Percentiles rank a stretch among this genome's conserved stretches.
These are phyloP conservation scores for Phylloporus rhodoxanthus DNA, from an alignment of 768 basidiomycete species.

Conservation along the genomic window DNA sequence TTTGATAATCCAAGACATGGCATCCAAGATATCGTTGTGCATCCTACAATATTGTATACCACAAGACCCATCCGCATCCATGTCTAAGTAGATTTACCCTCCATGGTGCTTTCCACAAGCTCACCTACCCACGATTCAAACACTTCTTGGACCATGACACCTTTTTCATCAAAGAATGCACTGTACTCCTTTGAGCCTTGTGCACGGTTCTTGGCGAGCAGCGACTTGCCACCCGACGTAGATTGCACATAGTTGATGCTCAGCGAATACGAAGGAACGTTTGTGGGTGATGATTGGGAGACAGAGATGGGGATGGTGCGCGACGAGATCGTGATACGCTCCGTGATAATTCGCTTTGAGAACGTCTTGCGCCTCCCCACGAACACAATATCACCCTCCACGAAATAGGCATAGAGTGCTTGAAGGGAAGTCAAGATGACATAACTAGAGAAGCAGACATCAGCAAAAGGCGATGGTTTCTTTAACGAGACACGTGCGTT, in stretches of 20 bases:
- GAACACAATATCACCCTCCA: slow-evolving; percentile 81
- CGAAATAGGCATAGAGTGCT: slow-evolving; percentile 77
- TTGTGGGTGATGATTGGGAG: slow-evolving; percentile 27
- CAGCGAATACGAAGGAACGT: slow-evolving; percentile 64
- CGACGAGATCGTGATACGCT: slow-evolving; percentile 77
- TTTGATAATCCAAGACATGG: background rate
- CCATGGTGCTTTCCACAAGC: slow-evolving; percentile 68
- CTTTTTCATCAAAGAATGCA: slow-evolving; percentile 76
- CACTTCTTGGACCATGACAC: slow-evolving; percentile 66
- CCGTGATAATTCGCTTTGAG: slow-evolving; percentile 88
- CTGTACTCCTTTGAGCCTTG: slow-evolving; percentile 54
- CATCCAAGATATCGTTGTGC: slow-evolving; percentile 21
- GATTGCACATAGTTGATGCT: slow-evolving; percentile 69
- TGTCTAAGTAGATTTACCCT: slow-evolving; percentile 48
- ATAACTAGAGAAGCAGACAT: slow-evolving; percentile 47
- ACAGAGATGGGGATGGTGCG: slow-evolving; percentile 46
- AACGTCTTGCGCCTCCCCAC: slow-evolving; percentile 87
- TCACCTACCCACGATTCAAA: slow-evolving; percentile 79
- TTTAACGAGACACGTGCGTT: slow-evolving; percentile 45
- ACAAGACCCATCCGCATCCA: slow-evolving; percentile 4
- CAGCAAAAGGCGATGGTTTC: slow-evolving; percentile 6
- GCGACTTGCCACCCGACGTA: slow-evolving; percentile 78
- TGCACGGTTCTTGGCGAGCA: slow-evolving; percentile 66
- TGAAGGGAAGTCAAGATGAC: slow-evolving; percentile 64
- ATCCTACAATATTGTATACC: slow-evolving; percentile 27